phyloP scores from a whole-genome alignment of 345 rosid species.

The Corchorus olitorius region DNA sequence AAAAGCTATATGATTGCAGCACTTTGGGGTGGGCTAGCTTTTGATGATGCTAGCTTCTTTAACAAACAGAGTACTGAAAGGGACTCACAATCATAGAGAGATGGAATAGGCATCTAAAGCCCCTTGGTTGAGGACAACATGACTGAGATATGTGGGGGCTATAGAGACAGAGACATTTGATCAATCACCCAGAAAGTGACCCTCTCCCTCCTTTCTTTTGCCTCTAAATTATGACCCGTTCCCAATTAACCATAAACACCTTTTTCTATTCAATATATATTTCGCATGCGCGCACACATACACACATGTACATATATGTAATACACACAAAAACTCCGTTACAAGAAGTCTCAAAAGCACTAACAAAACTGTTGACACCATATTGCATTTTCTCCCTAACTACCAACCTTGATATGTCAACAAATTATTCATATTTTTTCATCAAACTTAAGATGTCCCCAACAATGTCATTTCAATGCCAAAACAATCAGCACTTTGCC shows the following conservation, averaged over 20 bases:
- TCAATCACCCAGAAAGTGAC: slow-evolving; percentile 33
- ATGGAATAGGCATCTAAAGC: slow-evolving; percentile 51
- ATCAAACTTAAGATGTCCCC: slow-evolving; percentile 43
- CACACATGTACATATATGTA: background rate
- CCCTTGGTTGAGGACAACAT: slow-evolving; percentile 43
- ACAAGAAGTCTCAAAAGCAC: slow-evolving; percentile 40
- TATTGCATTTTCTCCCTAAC: slow-evolving; percentile 71
- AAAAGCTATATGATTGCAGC: slow-evolving; percentile 32
- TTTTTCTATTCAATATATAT: background rate
- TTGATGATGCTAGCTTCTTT: slow-evolving; percentile 45
- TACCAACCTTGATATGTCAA: slow-evolving; percentile 64
- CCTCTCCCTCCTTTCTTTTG: slow-evolving; percentile 14
- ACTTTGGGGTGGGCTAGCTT: slow-evolving; percentile 33
- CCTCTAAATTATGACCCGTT: slow-evolving; percentile 5
- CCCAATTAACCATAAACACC: background rate
- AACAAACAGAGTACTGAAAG: slow-evolving; percentile 48
- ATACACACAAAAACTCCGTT: background rate
- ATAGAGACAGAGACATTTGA: slow-evolving; percentile 36
- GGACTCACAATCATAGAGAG: slow-evolving; percentile 56
- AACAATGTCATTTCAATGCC: slow-evolving; percentile 61
- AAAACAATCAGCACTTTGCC: slow-evolving; percentile 38
- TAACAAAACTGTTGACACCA: slow-evolving; percentile 39
- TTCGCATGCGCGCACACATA: background rate
- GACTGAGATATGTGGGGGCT: slow-evolving; percentile 58
- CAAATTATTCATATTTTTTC: slow-evolving; percentile 35